Evolutionary conservation across 2,329 filamentous ascomycete genomes (phyloP), one percentile per base, ranked within the genome.

Genomic region (Gliomastix tumulicola): DNA sequence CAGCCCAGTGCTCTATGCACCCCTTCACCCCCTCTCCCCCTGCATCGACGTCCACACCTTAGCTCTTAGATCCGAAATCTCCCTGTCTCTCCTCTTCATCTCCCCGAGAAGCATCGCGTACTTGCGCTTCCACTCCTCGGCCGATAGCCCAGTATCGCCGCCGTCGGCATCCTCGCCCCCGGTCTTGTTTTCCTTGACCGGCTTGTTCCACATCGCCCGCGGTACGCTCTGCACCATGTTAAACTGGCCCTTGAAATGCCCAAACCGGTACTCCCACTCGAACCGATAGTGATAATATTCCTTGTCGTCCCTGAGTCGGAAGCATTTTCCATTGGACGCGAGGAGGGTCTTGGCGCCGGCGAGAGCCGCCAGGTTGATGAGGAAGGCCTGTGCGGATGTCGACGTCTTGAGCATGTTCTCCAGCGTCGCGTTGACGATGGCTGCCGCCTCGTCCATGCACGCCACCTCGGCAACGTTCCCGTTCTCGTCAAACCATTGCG

Each of bases 351-450:
- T 65, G 4, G 71, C 71, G 8, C 77, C 76, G 1, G 68, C 68
- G 10, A 81, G 60, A 5, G 73, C 74, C 0, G 75, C 67, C 6
- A 80, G 52, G 47, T 79, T 80, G 44, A 78, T 70, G 11, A 81
- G 56, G 44, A 81, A 79, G 0, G 67, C 63, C 48, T 79, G 68
- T 6, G 70, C 66, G 10, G 65, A 71, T 2, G 60, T 54, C 1
- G 74, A 70, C 31, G 68, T 63, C 27, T 62, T 63, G 41, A 69
- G 64, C 41, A 79, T 63, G 36, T 68, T 68, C 37, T 71, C 66
- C 18, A 79, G 60, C n/a, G 71, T 64, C 30, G 67, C 60, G 39
- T 71, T 65, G 34, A 69, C 63, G n/a, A 82, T 60, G 21, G 69
- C 73, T 10, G 60, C 55, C 2, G 70, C 70, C 48, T 81, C 76